Conservation (phyloP, 2,329 filamentous ascomycete species). For the Chrysoporthe austroafricana region DNA sequence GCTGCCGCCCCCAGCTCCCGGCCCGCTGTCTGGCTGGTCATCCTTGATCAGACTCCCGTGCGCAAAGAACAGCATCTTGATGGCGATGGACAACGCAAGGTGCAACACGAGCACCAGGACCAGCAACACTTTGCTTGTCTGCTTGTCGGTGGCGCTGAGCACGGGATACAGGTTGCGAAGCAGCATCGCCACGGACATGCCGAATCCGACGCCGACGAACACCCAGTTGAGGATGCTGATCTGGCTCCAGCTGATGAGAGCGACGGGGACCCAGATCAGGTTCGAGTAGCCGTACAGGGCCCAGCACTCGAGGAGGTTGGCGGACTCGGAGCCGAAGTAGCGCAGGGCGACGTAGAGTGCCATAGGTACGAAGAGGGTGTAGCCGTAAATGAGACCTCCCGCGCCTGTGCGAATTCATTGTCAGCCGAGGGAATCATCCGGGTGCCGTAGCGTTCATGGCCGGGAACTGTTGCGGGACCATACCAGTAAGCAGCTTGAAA, state of each 20-base stretch:
- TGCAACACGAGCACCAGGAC: conserved; percentile 84
- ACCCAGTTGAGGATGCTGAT: conserved; percentile 88
- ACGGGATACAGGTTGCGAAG: conserved; percentile 89
- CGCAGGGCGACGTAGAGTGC: conserved; percentile 84
- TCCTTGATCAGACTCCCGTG: conserved; percentile 64
- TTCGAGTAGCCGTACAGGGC: conserved; percentile 96
- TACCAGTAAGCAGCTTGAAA: conserved; percentile 84
- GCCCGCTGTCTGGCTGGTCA: conserved; percentile 31
- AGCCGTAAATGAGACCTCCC: conserved; percentile 92
- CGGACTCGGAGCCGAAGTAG: conserved; percentile 94
- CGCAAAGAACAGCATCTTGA: conserved; percentile 97
- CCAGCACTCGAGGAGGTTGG: conserved; percentile 93
- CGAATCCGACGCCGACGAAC: conserved; percentile 87
- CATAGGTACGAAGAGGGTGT: conserved; percentile 85
- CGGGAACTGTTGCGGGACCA: conserved; percentile 31
- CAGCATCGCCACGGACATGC: conserved; percentile 79
- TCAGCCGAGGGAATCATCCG: conserved; percentile 4
- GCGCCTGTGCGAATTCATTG: conserved; percentile 57
- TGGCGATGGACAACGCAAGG: conserved; percentile 86
- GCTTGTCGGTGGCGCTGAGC: conserved; percentile 86
- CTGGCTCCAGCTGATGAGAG: conserved; percentile 87
- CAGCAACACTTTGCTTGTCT: conserved; percentile 86
- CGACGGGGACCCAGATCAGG: conserved; percentile 95
- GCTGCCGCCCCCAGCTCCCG: conserved; percentile 22
- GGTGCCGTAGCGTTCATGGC: background rate